These are phyloP conservation scores for Crassisporium funariophilum DNA, from an alignment of 768 basidiomycete genomes.

Conservation along the genomic window DNA sequence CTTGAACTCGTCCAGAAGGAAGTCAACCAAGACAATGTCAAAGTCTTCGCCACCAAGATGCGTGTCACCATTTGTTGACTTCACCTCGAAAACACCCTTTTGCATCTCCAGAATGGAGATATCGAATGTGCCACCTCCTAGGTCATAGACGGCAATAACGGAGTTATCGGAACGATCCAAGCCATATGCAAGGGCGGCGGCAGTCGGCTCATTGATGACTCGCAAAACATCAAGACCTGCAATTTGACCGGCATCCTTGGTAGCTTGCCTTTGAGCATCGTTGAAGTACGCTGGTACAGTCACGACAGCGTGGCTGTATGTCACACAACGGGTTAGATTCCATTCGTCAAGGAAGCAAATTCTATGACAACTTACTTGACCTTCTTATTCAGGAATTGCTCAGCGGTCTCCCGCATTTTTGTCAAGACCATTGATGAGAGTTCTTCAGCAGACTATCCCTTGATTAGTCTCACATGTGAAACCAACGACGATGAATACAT, in stretches of 20 bases:
- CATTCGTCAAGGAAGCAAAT: too few relatives aligned
- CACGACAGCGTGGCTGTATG: conserved; percentile 76
- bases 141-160: conserved; percentile 96
- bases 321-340: too few relatives aligned
- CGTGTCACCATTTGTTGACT: conserved; percentile 99
- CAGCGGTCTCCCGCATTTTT: conserved; percentile 97
- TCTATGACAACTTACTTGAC: conserved; percentile 90
- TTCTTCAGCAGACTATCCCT: conserved; percentile 75
- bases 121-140: conserved; percentile 99
- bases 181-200: conserved; percentile 97
- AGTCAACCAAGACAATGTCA: conserved; percentile 85
- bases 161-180: conserved; percentile 84
- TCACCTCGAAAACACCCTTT: conserved; percentile 99
- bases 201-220: conserved; percentile 99
- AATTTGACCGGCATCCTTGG: conserved; percentile 96
- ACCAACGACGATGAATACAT: conserved; percentile 30
- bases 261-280: conserved; percentile 98
- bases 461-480: conserved; percentile 8
- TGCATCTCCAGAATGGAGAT: conserved; percentile 99
- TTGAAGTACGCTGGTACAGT: conserved; percentile 99
- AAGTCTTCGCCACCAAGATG: conserved; percentile 98
- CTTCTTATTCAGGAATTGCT: conserved; percentile 89
- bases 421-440: conserved; percentile 83
- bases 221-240: conserved; percentile 97
- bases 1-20: conserved; percentile 91